A percentile compares a stretch with the other conserved stretches of the same genome.
Conservation (phyloP, 768 basidiomycete genomes). For the Russula sp. region DNA sequence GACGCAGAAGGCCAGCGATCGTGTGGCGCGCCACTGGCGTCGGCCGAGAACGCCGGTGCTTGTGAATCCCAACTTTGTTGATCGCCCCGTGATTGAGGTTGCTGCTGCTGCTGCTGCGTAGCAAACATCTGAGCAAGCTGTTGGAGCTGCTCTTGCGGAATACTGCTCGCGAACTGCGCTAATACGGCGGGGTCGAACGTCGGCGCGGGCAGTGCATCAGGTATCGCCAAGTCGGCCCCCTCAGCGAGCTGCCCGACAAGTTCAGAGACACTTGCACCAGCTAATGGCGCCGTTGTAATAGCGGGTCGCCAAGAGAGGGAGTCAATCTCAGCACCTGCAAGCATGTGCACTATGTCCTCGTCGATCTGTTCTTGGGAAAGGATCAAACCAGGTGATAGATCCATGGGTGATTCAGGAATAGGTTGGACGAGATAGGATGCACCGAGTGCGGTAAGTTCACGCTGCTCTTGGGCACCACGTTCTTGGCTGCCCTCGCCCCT, state of each 20-base stretch:
- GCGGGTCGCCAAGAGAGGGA: constrained; percentile 55
- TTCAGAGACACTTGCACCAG: constrained; percentile 58
- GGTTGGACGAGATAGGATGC: constrained; percentile 72
- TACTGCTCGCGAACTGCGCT: constrained; percentile 24
- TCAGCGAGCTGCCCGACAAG: constrained; percentile 62
- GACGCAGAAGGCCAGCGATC: constrained; percentile 48
- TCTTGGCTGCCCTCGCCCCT: constrained; percentile 71
- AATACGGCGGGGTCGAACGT: constrained; percentile 20
- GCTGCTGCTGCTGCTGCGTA: constrained; percentile 32
- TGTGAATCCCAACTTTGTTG: constrained; percentile 27
- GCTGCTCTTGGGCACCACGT: constrained; percentile 65
- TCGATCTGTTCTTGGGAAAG: constrained; percentile 63
- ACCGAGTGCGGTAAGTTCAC: constrained; percentile 72
- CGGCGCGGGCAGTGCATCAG: constrained; percentile 43
- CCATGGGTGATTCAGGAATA: constrained; percentile 76
- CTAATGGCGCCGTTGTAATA: constrained; percentile 32
- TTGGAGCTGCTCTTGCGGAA: constrained; percentile 31
- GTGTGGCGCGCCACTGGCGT: constrained; percentile 27
- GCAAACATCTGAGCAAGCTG: constrained; percentile 30
- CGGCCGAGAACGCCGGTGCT: constrained; percentile 24
- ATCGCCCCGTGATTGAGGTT: constrained; percentile 17
- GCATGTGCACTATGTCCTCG: constrained; percentile 60
- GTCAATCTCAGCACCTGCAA: constrained; percentile 65
- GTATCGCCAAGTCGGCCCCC: constrained; percentile 35
- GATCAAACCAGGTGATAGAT: constrained; percentile 55